Conservation (phyloP, 2,329 filamentous ascomycete genomes). For the Aspergillus awamori region DNA sequence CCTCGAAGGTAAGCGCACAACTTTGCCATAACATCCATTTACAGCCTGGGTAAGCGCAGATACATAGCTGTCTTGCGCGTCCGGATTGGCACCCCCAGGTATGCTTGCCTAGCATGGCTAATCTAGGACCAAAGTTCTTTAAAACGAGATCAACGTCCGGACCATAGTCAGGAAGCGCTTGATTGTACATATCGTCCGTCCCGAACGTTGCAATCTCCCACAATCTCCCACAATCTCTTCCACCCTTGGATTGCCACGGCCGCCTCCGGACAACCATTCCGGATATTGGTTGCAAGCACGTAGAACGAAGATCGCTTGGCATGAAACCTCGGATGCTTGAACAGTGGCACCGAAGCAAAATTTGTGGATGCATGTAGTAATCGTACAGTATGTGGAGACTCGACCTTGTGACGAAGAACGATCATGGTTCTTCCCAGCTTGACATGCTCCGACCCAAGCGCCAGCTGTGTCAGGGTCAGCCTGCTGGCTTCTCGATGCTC, state of each 20-base stretch:
- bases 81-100: no score
- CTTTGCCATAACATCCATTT: no score
- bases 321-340: conserved; percentile 51
- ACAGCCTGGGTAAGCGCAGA: no score
- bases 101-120: conserved; percentile 34
- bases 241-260: conserved; percentile 42
- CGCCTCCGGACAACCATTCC: conserved; percentile 36
- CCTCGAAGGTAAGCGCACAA: no score
- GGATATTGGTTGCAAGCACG: conserved; percentile 52
- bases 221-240: conserved; percentile 26
- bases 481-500: conserved; percentile 41
- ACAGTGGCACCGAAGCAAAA: conserved; percentile 49
- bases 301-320: conserved; percentile 56
- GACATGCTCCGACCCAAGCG: conserved; percentile 52
- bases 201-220: conserved; percentile 42
- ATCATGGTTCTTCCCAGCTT: conserved; percentile 54
- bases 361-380: conserved; percentile 45
- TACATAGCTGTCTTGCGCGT: no score
- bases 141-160: conserved; percentile 32
- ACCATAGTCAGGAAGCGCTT: conserved; percentile 6
- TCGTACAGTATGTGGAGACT: conserved; percentile 43
- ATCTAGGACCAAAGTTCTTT: conserved; percentile 39
- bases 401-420: conserved; percentile 54
- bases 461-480: conserved; percentile 44
- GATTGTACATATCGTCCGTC: conserved; percentile 12